Percentiles rank a stretch among this genome's conserved stretches.
Conservation (phyloP, 1,284 basidiomycete species). For the Melampsora larici-populina region DNA sequence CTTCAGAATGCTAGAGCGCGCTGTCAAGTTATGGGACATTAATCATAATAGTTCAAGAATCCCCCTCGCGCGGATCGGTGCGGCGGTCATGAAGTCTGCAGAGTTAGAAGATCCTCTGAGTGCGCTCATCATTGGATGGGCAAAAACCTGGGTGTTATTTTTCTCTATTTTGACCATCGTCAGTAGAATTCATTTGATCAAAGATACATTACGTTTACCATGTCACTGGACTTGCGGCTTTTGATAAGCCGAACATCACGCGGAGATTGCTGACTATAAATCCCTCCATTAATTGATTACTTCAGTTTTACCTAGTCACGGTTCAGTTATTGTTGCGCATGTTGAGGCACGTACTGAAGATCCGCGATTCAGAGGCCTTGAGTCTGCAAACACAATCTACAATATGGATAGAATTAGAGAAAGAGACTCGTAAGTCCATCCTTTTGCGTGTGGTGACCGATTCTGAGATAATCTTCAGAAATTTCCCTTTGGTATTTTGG, state of each 20-base stretch:
- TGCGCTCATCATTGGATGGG: neutral
- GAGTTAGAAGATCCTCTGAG: neutral
- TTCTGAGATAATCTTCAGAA: neutral
- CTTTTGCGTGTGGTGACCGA: neutral
- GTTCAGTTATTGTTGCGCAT: neutral
- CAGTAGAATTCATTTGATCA: neutral
- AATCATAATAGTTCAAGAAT: neutral
- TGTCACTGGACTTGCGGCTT: neutral
- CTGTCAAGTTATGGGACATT: neutral
- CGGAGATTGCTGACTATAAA: neutral
- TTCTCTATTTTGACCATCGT: neutral
- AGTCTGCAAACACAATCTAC: neutral
- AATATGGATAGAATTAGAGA: slow-evolving; percentile 1
- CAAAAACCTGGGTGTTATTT: neutral
- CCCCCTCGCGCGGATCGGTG: neutral
- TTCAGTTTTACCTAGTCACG: slow-evolving; percentile 4
- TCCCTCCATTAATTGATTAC: neutral
- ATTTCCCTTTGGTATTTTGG: neutral
- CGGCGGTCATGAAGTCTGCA: neutral
- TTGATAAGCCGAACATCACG: neutral
- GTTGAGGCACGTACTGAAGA: neutral
- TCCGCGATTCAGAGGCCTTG: neutral
- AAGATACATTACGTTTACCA: neutral
- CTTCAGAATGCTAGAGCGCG: neutral
- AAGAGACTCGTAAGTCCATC: neutral